Percentiles rank a stretch among this genome's conserved stretches.
Evolutionary conservation across 2,329 filamentous ascomycete genomes (phyloP).

Genomic region (Hirsutella thompsonii): DNA sequence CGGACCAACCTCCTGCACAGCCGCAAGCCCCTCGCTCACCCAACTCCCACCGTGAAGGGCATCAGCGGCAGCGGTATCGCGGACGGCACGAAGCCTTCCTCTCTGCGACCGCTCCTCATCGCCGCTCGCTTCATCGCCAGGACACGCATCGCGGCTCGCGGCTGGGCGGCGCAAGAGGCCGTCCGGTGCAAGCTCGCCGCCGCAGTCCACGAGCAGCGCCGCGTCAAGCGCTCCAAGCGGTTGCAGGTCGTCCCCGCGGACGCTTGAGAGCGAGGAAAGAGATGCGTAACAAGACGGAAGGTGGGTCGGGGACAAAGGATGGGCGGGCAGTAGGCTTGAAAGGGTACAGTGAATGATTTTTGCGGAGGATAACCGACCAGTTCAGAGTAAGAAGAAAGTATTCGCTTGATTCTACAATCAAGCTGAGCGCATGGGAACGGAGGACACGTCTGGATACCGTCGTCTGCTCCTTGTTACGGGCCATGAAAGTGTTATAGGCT

Average conservation of each 20-base stretch:
- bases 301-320: background rate
- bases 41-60: conserved; percentile 9
- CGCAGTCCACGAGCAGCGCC: conserved; percentile 33
- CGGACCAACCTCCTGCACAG: conserved; percentile 31
- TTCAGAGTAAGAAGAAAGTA: too few species aligned
- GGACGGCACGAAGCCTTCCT: conserved; percentile 8
- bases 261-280: background rate
- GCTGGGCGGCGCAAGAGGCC: conserved; percentile 39
- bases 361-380: too few species aligned
- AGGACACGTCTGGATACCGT: too few species aligned
- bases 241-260: conserved; percentile 20
- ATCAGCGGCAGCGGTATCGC: background rate
- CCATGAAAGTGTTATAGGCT: too few species aligned
- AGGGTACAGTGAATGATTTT: too few species aligned
- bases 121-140: conserved; percentile 41
- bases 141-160: conserved; percentile 30
- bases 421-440: too few species aligned
- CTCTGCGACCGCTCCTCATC: conserved; percentile 29
- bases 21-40: conserved; percentile 20
- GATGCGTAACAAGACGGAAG: background rate
- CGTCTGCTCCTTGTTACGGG: too few species aligned
- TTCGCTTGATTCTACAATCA: too few species aligned
- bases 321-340: too few species aligned
- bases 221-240: conserved; percentile 27
- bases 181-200: conserved; percentile 34